Evolutionary conservation across 73 alveolate genomes (phyloP).

Genomic region (Paramecium sonneborni): DNA sequence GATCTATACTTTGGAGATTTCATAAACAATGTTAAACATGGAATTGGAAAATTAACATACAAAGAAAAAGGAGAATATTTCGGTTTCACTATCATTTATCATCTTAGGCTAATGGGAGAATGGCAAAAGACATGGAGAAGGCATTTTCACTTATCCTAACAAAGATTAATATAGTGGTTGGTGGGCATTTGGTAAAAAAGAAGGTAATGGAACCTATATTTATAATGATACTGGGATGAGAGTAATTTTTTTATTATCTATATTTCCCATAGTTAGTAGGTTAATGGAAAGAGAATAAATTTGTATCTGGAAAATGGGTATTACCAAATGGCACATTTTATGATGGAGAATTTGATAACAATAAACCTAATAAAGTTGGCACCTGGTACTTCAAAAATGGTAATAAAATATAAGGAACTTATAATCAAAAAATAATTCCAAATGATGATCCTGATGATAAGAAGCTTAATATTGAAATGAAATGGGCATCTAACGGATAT

Average conservation of each 20-base stretch:
- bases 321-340: conserved; percentile 94
- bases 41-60: conserved; percentile 89
- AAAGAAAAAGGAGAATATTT: conserved; percentile 91
- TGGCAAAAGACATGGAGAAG: conserved; percentile 98
- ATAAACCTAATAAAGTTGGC: conserved; percentile 93
- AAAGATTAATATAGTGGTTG: conserved; percentile 95
- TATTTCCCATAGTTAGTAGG: conserved; percentile 75
- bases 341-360: conserved; percentile 92
- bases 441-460: conserved; percentile 85
- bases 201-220: conserved; percentile 91
- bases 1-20: conserved; percentile 91
- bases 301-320: conserved; percentile 88
- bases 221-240: conserved; percentile 94
- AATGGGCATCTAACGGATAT: conserved; percentile 62
- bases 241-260: conserved; percentile 12
- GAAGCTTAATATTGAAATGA: conserved; percentile 67
- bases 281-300: conserved; percentile 86
- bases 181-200: conserved; percentile 97
- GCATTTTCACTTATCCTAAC: conserved; percentile 90
- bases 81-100: conserved; percentile 54
- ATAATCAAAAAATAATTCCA: conserved; percentile 74
- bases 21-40: conserved; percentile 83
- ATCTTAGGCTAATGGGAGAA: conserved; percentile 90
- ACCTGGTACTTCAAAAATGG: conserved; percentile 94
- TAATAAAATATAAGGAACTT: conserved; percentile 84